These are phyloP conservation scores for Saccharomycopsis schoenii DNA, from an alignment of 805 yeast genomes.

Conservation along the genomic window DNA sequence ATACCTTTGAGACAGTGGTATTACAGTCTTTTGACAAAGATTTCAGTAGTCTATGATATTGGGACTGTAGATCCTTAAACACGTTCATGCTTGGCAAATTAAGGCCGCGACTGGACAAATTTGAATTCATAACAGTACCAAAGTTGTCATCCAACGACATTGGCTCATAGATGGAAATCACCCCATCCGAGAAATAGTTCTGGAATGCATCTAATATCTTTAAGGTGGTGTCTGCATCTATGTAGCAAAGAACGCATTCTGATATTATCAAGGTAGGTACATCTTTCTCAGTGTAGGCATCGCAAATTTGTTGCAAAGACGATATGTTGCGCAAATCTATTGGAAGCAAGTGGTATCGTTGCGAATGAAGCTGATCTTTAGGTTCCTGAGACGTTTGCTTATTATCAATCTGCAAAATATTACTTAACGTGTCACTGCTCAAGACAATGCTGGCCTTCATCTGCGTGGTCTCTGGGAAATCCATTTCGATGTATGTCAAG, in stretches of 20 bases:
- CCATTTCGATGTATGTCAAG: constrained; percentile 49
- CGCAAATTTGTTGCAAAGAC: constrained; percentile 10
- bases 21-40: neutral
- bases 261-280: constrained; percentile 55
- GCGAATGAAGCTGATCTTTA: constrained; percentile 24
- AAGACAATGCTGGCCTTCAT: constrained; percentile 43
- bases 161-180: constrained; percentile 57
- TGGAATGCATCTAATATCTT: constrained; percentile 36
- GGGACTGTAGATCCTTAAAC: constrained; percentile 38
- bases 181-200: constrained; percentile 20
- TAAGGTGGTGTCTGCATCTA: constrained; percentile 41
- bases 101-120: constrained; percentile 52
- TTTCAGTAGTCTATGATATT: constrained; percentile 20
- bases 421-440: constrained; percentile 17
- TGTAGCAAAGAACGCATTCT: constrained; percentile 71
- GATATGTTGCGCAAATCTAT: constrained; percentile 39
- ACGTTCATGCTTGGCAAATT: constrained; percentile 45
- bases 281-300: constrained; percentile 22
- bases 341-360: constrained; percentile 43
- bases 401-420: neutral
- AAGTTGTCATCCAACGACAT: constrained; percentile 50
- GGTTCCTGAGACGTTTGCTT: neutral
- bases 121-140: constrained; percentile 59
- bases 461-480: constrained; percentile 45
- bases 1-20: constrained; percentile 24